Evolutionary conservation across 225 moss, liverwort and hornwort species (phyloP), one percentile per base, ranked within the genome.

Genomic region (Thuidium tamariscinum): DNA sequence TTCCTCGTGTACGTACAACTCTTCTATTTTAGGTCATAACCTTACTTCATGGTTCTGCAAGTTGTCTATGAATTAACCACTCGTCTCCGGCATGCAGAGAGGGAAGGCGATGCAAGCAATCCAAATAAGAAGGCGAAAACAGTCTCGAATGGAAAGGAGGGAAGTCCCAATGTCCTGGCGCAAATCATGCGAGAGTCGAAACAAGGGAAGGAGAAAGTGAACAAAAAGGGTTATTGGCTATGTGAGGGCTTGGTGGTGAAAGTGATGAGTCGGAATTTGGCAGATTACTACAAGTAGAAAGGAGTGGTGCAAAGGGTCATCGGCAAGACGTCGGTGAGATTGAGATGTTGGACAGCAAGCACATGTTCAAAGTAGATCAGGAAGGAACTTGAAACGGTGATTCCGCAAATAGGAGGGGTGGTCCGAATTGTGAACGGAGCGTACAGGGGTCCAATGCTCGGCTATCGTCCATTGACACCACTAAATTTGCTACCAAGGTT

Each of bases 281-380:
- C 92, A 80, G 95, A 95, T 52, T 97, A 96, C 85, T 97, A 93
- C 89, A 97, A 95, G 85, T 90, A 95, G 88, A 97, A 96, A 81
- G 97, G 97, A 56, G 92, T 95, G 37, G 97, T 95, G 81, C 84
- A 74, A 72, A 88, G 93, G 62, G 95, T 97, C 69, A 91, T 93
- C 32, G 82, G 93, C 73, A 97, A 94, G 86, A 94, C 81, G 94
- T 96, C 56, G 96, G 95, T 29, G 97, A 96, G 89, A 90, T 97
- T 52, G 91, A 95, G 90, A 97, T 97, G 94, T 62, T 97, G 74
- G 95, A 95, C 74, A 94, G 85, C 88, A 94, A 95, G 79, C 92
- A 97, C 82, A 86, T 95, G 30, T 91, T 97, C 49, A 97, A 97
- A 88, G 97, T 97, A 41, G 97, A 96, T 85, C 97, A 97, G 79